Conservation (phyloP, 1,284 basidiomycete genomes). For the Microbotryum intermedium region DNA sequence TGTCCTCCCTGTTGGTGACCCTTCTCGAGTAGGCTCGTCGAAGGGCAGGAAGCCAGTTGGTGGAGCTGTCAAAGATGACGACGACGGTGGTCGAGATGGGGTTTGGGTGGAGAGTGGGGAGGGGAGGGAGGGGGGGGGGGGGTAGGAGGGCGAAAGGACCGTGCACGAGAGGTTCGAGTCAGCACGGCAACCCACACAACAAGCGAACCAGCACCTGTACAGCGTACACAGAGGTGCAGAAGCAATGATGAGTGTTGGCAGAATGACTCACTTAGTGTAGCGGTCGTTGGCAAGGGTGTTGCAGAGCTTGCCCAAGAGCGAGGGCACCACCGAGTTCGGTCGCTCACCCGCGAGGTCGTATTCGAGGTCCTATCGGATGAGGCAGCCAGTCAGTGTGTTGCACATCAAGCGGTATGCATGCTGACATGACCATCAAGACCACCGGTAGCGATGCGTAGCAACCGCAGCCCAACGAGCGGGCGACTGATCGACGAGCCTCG, state of each 20-base stretch:
- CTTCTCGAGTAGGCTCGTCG: slow-evolving; percentile 24
- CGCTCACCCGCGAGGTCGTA: not conserved
- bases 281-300: slow-evolving; percentile 28
- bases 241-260: not conserved
- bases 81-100: not conserved
- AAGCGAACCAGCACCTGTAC: too few species aligned
- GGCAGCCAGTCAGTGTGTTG: not conserved
- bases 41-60: slow-evolving; percentile 26
- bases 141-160: not conserved
- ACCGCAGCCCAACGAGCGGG: not conserved
- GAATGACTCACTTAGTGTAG: slow-evolving; percentile 19
- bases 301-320: slow-evolving; percentile 19
- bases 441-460: too few species aligned
- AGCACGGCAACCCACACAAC: not conserved
- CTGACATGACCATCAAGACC: not conserved
- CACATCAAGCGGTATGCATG: not conserved
- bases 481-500: not conserved
- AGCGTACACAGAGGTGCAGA: not conserved
- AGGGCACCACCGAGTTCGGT: slow-evolving; percentile 3
- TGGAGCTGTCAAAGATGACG: not conserved
- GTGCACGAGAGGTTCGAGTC: not conserved
- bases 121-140: too few species aligned
- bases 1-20: slow-evolving; percentile 5
- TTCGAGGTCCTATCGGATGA: not conserved
- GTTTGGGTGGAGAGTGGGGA: not conserved